Base-by-base conservation (phyloP, 176 grass and related monocot genomes). In the Saccharum spontaneum region DNA sequence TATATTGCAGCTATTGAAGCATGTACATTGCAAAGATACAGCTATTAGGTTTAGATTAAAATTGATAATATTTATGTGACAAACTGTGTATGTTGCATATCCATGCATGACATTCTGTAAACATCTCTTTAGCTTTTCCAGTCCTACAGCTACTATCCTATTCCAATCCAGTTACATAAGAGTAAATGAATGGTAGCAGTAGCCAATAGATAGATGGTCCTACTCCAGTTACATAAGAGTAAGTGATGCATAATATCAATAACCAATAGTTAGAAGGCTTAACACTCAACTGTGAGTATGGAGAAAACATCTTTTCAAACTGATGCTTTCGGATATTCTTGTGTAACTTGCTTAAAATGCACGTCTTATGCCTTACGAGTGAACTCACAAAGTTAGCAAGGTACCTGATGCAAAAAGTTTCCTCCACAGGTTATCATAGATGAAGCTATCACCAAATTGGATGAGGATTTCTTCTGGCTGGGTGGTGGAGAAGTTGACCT, bases 401-500 rank as follows among this genome's bases (percentile, higher is more conserved):
- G 67, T 76, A 82, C 62, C 46, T 93, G 20, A 85, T 78, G 50
- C 48, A 79, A 48, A 28, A 41, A 50, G 45, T 50, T 76, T 71
- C 43, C 31, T 6, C 63, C 61, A 79, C 84, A 96, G 93, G 90
- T 99, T 45, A 94, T 99, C 79, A 79, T 99, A 77, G 97, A 96
- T 82, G 97, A 99, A 94, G 97, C 91, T 67, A 96, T 99, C 77
- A 86, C 91, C 48, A 96, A 92, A 82, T 55, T 96, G 85, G 82
- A 91, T 71, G 90, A 89, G 69, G 86, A 92, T 82, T 99, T 90
- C 89, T 99, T 99, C 74, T 96, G 93, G 93, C 77, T 99, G 84
- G 97, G 97, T 23, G 93, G 93, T 75, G 93, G 93, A 55, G 91
- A 99, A 83, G 90, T 99, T 79, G 90, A 99, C 81, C 92, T 96